phyloP scores from a whole-genome alignment of 176 grass and related monocot species.

The Rhynchospora breviuscula region DNA sequence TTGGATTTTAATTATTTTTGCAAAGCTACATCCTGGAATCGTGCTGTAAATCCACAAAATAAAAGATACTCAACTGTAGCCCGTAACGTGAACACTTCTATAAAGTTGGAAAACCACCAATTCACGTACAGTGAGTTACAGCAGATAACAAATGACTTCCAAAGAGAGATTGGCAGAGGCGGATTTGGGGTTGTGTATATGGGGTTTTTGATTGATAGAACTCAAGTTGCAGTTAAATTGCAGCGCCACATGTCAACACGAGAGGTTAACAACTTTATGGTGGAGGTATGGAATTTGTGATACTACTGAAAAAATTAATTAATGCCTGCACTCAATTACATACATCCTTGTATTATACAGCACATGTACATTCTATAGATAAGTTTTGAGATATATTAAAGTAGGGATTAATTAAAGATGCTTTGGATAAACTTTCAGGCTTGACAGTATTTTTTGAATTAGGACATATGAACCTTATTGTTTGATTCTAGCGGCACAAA shows the following conservation, averaged over 20 bases:
- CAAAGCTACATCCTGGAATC: background rate
- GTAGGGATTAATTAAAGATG: too few relatives aligned
- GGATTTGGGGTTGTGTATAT: constrained; percentile 58
- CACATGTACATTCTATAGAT: too few relatives aligned
- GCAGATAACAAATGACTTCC: constrained; percentile 49
- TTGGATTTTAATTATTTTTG: background rate
- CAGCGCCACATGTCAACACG: constrained; percentile 39
- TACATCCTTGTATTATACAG: too few relatives aligned
- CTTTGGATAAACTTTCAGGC: too few relatives aligned
- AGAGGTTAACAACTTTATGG: constrained; percentile 41
- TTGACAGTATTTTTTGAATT: too few relatives aligned
- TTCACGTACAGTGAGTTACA: constrained; percentile 45
- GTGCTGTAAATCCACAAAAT: background rate
- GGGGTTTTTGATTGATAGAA: constrained; percentile 43
- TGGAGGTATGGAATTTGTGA: constrained; percentile 35
- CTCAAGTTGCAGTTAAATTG: constrained; percentile 57
- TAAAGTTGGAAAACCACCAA: constrained; percentile 34
- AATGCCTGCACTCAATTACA: too few relatives aligned
- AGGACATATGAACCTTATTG: too few relatives aligned
- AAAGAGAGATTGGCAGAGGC: constrained; percentile 38
- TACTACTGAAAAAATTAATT: background rate
- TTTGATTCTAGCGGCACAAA: too few relatives aligned
- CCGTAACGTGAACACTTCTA: background rate
- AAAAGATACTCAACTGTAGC: background rate
- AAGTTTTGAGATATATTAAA: too few relatives aligned